phyloP scores from a whole-genome alignment of 1,284 basidiomycete species.

The Ustilago xerochloae region DNA sequence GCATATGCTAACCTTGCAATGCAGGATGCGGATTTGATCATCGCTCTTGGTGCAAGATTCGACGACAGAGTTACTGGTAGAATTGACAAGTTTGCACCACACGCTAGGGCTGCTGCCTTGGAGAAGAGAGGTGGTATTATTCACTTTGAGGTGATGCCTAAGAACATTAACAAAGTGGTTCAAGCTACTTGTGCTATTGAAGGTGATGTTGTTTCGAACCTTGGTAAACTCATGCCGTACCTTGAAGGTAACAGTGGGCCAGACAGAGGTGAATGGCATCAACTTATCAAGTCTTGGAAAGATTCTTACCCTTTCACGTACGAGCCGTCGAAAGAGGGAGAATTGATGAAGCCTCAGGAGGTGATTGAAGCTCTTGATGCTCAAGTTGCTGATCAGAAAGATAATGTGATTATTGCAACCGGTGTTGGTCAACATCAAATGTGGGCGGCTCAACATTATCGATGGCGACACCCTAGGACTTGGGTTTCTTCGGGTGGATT shows the following conservation, averaged over 20 bases:
- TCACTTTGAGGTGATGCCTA: conserved; percentile 97
- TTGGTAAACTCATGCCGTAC: conserved; percentile 83
- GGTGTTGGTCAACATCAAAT: conserved; percentile 99
- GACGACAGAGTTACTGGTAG: conserved; percentile 98
- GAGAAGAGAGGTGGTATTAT: conserved; percentile 94
- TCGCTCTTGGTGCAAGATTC: conserved; percentile 94
- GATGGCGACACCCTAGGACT: conserved; percentile 86
- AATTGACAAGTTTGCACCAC: conserved; percentile 88
- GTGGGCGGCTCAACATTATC: conserved; percentile 96
- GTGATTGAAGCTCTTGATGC: conserved; percentile 89
- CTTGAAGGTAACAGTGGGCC: conserved; percentile 27
- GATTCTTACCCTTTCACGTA: conserved; percentile 89
- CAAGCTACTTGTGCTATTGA: conserved; percentile 92
- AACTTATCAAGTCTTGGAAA: conserved; percentile 84
- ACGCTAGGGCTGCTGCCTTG: conserved; percentile 84
- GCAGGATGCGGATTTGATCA: conserved; percentile 96
- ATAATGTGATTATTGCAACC: conserved; percentile 87
- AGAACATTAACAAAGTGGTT: conserved; percentile 99
- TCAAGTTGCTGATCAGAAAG: conserved; percentile 77
- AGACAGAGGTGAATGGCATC: conserved; percentile 77
- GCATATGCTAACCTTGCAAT: conserved; percentile 98
- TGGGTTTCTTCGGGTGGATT: conserved; percentile 98
- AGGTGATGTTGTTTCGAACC: conserved; percentile 88
- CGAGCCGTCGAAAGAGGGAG: conserved; percentile 75
- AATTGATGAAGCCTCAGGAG: conserved; percentile 93